phyloP scores from a whole-genome alignment of 257 asterid species.

The Fraxinus pennsylvanica region DNA sequence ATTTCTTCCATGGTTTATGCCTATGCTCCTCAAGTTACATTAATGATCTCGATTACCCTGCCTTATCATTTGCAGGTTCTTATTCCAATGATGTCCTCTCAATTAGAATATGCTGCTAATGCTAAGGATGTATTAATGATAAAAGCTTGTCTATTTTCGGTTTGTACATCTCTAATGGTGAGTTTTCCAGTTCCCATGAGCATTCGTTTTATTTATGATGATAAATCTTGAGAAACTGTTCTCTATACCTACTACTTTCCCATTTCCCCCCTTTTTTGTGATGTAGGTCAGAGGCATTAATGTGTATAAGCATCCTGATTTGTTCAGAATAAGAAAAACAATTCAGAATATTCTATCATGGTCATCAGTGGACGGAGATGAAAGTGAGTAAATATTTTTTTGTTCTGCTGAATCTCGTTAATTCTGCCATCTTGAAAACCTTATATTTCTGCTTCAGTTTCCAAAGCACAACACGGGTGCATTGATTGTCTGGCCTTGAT shows the following conservation, averaged over 20 bases:
- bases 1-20: slow-evolving; percentile 7
- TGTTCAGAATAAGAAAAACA: slow-evolving; percentile 49
- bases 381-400: slow-evolving; percentile 48
- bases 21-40: slow-evolving; percentile 16
- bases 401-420: slow-evolving; percentile 14
- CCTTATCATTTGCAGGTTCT: slow-evolving; percentile 64
- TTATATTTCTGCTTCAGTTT: slow-evolving; percentile 42
- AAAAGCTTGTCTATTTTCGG: slow-evolving; percentile 74
- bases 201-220: slow-evolving; percentile 22
- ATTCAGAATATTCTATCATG: slow-evolving; percentile 59
- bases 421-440: slow-evolving; percentile 20
- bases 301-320: slow-evolving; percentile 49
- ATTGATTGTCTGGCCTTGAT: slow-evolving; percentile 86
- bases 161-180: slow-evolving; percentile 85
- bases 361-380: slow-evolving; percentile 61
- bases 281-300: slow-evolving; percentile 63
- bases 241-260: background rate
- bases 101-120: slow-evolving; percentile 56
- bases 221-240: slow-evolving; percentile 9
- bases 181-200: slow-evolving; percentile 16
- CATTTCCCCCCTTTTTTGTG: background rate
- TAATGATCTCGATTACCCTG: slow-evolving; percentile 18
- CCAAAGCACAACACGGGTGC: slow-evolving; percentile 95
- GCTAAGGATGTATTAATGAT: slow-evolving; percentile 54
- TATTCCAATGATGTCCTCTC: slow-evolving; percentile 60